These are phyloP conservation scores for Populus hybrid DNA, from an alignment of 441 rosid species.

Conservation along the genomic window DNA sequence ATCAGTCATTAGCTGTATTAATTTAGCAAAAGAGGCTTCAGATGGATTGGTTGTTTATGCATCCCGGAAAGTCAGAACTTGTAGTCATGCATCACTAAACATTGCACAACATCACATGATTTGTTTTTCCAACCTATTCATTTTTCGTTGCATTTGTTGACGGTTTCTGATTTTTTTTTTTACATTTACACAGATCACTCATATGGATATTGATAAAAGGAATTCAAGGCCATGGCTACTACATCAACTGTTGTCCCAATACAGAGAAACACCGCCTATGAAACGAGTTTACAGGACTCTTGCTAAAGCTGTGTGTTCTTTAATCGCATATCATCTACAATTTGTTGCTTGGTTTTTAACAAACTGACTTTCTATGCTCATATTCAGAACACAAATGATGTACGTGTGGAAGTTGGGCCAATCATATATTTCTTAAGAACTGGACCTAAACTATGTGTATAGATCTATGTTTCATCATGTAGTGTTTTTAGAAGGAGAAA, in stretches of 20 bases:
- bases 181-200: conserved; percentile 63
- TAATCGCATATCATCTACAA: background rate
- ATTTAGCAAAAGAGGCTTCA: background rate
- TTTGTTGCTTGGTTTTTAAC: background rate
- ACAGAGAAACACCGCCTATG: conserved; percentile 93
- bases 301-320: conserved; percentile 69
- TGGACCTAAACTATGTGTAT: conserved; percentile 1
- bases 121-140: background rate
- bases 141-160: background rate
- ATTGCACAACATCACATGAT: background rate
- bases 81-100: background rate
- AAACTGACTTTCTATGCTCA: background rate
- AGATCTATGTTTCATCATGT: background rate
- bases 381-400: too few relatives aligned
- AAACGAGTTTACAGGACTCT: conserved; percentile 86
- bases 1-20: background rate
- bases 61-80: background rate
- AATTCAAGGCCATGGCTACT: conserved; percentile 93
- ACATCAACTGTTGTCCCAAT: conserved; percentile 87
- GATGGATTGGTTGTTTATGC: background rate
- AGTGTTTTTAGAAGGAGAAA: background rate
- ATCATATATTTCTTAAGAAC: too few relatives aligned
- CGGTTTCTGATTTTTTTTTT: too few relatives aligned
- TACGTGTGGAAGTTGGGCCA: too few relatives aligned
- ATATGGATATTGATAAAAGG: conserved; percentile 99